Conservation (phyloP, 108 stramenopile species). For the Conticribra guillardii region DNA sequence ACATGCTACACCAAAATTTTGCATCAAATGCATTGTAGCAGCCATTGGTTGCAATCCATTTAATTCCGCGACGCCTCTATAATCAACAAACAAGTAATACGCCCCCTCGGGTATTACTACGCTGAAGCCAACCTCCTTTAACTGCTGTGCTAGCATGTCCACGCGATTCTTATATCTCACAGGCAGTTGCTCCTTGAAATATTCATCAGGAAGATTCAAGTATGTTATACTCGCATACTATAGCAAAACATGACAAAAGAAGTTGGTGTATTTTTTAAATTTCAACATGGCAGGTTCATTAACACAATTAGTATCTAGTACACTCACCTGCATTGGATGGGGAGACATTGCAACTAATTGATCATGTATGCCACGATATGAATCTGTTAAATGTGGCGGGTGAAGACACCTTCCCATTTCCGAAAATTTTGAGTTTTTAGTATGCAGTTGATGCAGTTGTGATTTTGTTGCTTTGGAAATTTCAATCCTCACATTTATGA, state of each 20-base stretch:
- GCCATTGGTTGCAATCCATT: constrained; percentile 41
- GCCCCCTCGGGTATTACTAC: constrained; percentile 61
- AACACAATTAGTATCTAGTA: too few species aligned
- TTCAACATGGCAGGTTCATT: too few species aligned
- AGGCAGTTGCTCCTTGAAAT: constrained; percentile 49
- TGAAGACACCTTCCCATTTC: constrained; percentile 82
- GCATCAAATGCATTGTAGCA: constrained; percentile 70
- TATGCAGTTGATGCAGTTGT: too few species aligned
- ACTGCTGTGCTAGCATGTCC: constrained; percentile 34
- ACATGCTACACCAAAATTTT: constrained; percentile 65
- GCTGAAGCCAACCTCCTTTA: constrained; percentile 51
- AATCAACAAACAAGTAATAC: constrained; percentile 73
- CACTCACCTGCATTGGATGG: constrained; percentile 60
- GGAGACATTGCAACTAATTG: constrained; percentile 74
- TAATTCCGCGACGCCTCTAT: constrained; percentile 43
- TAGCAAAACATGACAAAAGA: background rate
- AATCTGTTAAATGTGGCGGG: constrained; percentile 48
- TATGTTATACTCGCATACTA: constrained; percentile 59
- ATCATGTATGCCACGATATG: constrained; percentile 77
- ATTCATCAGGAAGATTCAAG: constrained; percentile 59
- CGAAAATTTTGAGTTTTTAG: constrained; percentile 12
- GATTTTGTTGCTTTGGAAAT: too few species aligned
- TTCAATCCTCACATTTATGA: background rate
- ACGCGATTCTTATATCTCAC: constrained; percentile 50
- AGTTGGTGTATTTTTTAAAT: background rate